A percentile compares a stretch with the other conserved stretches of the same genome.
Evolutionary conservation across 148 eudicot genomes (phyloP).

Genomic region (Camellia sinensis): DNA sequence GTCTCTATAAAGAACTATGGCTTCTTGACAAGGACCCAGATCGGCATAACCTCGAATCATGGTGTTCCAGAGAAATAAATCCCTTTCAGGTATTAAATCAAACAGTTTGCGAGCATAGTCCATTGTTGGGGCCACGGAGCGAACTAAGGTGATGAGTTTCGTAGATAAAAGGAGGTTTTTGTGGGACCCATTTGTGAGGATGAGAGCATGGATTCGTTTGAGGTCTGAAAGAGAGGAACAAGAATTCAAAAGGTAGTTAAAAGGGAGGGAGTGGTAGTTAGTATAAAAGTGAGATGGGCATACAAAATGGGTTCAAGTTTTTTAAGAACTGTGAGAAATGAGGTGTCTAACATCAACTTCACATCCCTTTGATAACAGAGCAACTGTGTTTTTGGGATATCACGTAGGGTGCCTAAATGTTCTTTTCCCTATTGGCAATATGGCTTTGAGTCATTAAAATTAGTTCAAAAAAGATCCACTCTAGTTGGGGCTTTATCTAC

Average conservation of each 20-base stretch:
- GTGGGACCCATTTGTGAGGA: constrained; percentile 19
- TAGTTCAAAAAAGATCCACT: too few species aligned
- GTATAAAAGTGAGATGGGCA: neutral
- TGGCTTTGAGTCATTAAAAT: too few species aligned
- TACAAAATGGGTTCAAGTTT: neutral
- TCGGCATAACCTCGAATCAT: constrained; percentile 21
- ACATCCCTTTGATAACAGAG: neutral
- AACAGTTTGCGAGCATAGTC: constrained; percentile 35
- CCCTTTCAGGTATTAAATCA: constrained; percentile 7
- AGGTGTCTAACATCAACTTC: constrained; percentile 9
- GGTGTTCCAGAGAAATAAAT: constrained; percentile 23
- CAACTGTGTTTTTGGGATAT: neutral
- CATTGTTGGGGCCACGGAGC: constrained; percentile 13
- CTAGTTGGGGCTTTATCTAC: too few species aligned
- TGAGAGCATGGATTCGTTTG: constrained; percentile 20
- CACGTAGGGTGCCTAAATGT: too few species aligned
- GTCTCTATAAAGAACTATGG: constrained; percentile 13
- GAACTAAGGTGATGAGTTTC: constrained; percentile 15
- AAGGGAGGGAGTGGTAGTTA: constrained; percentile 14
- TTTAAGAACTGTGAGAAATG: neutral
- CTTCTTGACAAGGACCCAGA: constrained; percentile 17
- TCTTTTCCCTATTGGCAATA: too few species aligned
- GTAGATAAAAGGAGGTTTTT: constrained; percentile 11
- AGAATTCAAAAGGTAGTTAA: constrained; percentile 10
- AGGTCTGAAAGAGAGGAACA: constrained; percentile 18